Evolutionary conservation across 2,329 filamentous ascomycete genomes (phyloP), one percentile per base, ranked within the genome.

Genomic region (Botryotinia calthae): DNA sequence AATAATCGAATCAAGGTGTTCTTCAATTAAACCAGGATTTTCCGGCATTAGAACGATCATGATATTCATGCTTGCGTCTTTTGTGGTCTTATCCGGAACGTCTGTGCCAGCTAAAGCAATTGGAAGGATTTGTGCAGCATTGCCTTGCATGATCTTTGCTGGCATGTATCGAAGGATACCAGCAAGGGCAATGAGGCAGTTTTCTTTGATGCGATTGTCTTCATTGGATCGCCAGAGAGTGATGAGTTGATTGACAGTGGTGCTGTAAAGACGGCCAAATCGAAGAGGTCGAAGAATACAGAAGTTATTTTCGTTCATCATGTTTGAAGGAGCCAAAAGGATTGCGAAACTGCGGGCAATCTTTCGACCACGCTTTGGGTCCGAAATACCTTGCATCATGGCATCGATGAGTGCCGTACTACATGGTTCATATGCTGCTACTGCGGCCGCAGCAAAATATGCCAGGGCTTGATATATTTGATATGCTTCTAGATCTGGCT

Each of bases 251-350:
- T 68, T 56, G 44, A 76, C 75, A 7, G 72, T 73, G 2, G 76
- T 46, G 31, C 73, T 67, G 62, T 78, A 79, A 12, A 78, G 67
- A 12, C 75, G 75, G 10, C 74, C 72, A n/a, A 77, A 76, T 48
- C 77, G 76, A 2, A 82, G 73, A 14, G 74, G 72, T 7, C 79
- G 76, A 18, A 81, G 63, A 10, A 75, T 73, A 62, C 79, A 79
- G 72, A 76, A 78, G 72, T 81, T 79, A n/a, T 75, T 59, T 58
- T 79, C 75, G 22, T 66, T 77, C 34, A 82, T 73, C 31, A 80
- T 74, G 2, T 75, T 70, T 5, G 79, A 79, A 2, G 77, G 75
- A 0, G 72, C 76, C 2, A 81, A 70, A 2, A 81, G 73, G 25
- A 80, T 75, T 12, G 76, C 72, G 72, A 81, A 81, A 28, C 73